Conservation (phyloP, 768 basidiomycete genomes). For the Leccinellum albellum region DNA sequence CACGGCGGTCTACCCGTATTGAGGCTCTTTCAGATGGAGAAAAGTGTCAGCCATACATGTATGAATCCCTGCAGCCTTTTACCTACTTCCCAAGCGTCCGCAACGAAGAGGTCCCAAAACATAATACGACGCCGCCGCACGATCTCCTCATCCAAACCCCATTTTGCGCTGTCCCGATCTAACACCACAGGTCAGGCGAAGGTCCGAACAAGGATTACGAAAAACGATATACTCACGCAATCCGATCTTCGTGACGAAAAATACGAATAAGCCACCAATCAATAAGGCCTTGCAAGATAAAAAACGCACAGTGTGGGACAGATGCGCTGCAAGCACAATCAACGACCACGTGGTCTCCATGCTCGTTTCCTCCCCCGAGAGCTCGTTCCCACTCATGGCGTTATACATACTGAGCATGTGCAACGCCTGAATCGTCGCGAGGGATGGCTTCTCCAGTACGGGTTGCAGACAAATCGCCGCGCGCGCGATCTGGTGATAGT, state of each 20-base stretch:
- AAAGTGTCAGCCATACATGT: slow-evolving; percentile 1
- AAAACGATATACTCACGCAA: slow-evolving; percentile 45
- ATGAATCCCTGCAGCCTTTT: not conserved
- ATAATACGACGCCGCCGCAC: slow-evolving; percentile 63
- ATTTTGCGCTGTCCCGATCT: slow-evolving; percentile 64
- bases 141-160: slow-evolving; percentile 59
- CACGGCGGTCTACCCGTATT: slow-evolving; percentile 69
- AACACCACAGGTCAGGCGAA: slow-evolving; percentile 12
- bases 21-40: slow-evolving; percentile 45
- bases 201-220: not conserved
- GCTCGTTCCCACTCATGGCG: slow-evolving; percentile 63
- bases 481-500: slow-evolving; percentile 61
- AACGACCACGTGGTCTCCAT: slow-evolving; percentile 74
- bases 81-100: slow-evolving; percentile 65
- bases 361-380: slow-evolving; percentile 53
- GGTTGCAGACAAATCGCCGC: slow-evolving; percentile 66
- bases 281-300: slow-evolving; percentile 3
- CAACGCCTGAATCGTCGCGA: slow-evolving; percentile 67
- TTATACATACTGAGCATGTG: slow-evolving; percentile 69
- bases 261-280: slow-evolving; percentile 8
- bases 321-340: slow-evolving; percentile 59
- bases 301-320: slow-evolving; percentile 58
- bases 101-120: slow-evolving; percentile 77
- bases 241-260: slow-evolving; percentile 47
- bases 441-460: slow-evolving; percentile 65